These are phyloP conservation scores for Funneliformis caledonium DNA, from an alignment of 371 early-diverging fungal genomes.

Conservation along the genomic window DNA sequence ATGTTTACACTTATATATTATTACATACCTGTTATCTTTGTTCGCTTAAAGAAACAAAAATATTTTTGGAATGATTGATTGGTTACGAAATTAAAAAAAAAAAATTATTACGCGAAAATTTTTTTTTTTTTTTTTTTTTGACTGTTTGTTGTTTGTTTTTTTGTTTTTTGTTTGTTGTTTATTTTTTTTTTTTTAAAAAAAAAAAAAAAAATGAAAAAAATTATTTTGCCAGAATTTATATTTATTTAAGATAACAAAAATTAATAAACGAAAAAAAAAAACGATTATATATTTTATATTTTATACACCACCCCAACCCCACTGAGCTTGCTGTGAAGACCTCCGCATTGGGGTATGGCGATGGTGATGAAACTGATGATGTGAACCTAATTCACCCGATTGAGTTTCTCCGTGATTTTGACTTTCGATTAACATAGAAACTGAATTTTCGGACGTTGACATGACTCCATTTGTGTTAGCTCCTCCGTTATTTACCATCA, in stretches of 20 bases:
- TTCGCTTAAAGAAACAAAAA: not conserved
- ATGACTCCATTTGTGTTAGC: not conserved
- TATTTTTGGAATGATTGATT: no score
- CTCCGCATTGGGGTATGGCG: not conserved
- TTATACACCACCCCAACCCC: not conserved
- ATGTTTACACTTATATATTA: not conserved
- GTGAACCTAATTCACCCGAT: not conserved
- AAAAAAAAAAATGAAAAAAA: not conserved
- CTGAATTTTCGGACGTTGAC: slow-evolving; percentile 8
- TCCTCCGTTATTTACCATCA: not conserved
- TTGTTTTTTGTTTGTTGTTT: not conserved
- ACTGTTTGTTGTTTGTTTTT: not conserved
- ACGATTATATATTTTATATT: not conserved
- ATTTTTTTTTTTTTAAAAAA: not conserved
- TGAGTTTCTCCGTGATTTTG: no score
- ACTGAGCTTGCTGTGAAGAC: not conserved
- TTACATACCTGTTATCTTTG: not conserved
- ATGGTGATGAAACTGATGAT: slow-evolving; percentile 21
- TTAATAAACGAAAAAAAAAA: not conserved
- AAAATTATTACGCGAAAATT: not conserved
- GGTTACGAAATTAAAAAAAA: not conserved
- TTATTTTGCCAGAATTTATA: not conserved
- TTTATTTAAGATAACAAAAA: not conserved
- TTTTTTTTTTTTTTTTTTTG: not conserved
- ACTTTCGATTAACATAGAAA: slow-evolving; percentile 12